Conservation (phyloP, 2,329 filamentous ascomycete genomes). For the Xylariaceae sp. region DNA sequence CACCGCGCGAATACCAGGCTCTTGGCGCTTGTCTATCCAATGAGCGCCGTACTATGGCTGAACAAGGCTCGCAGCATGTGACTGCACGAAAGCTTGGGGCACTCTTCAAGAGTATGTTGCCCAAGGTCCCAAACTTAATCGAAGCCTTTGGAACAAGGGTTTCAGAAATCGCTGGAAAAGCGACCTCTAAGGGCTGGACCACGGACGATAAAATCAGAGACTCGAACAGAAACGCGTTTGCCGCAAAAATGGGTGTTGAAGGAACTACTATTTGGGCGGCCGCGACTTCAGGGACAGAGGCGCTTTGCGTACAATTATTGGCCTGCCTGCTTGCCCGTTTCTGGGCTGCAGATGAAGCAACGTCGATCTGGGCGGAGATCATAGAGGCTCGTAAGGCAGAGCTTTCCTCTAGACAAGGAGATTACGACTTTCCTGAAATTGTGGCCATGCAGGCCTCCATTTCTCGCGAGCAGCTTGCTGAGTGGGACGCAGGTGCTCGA, state of each 20-base stretch:
- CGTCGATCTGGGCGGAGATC: constrained; percentile 18
- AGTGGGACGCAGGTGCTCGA: too few species aligned
- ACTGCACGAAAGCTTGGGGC: constrained; percentile 8
- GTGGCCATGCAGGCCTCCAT: too few species aligned
- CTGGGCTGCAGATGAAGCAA: constrained; percentile 14
- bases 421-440: too few species aligned
- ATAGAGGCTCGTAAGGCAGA: constrained; percentile 4
- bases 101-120: constrained; percentile 12
- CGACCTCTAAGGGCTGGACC: too few species aligned
- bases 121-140: constrained; percentile 11
- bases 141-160: constrained; percentile 13
- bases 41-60: constrained; percentile 2
- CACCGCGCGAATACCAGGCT: constrained; percentile 4
- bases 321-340: constrained; percentile 18
- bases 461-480: too few species aligned
- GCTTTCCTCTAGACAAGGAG: too few species aligned
- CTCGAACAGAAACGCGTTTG: constrained; percentile 6
- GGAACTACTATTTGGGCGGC: constrained; percentile 18
- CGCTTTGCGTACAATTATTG: constrained; percentile 12
- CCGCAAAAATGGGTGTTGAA: constrained; percentile 10
- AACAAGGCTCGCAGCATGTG: constrained; percentile 9
- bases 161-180: constrained; percentile 13
- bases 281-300: constrained; percentile 12
- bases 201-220: too few species aligned
- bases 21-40: constrained; percentile 6